These are phyloP conservation scores for Wolfiporia cocos DNA, from an alignment of 1,284 basidiomycete species.

Conservation along the genomic window DNA sequence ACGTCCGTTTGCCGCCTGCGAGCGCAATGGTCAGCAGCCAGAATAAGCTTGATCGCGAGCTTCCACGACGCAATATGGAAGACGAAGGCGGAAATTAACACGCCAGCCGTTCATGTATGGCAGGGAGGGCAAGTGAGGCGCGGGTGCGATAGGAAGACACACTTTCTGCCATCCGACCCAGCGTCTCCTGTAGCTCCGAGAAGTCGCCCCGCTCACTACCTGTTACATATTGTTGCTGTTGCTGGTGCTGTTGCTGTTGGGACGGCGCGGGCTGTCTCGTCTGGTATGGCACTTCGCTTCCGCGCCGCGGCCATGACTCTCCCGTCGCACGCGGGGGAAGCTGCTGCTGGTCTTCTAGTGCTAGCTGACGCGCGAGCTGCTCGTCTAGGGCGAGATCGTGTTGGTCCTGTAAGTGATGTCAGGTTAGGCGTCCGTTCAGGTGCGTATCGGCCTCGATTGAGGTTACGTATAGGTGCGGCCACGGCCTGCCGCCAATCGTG, in stretches of 20 bases:
- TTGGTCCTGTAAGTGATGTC: background rate
- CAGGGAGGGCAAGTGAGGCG: too few species aligned
- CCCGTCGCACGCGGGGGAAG: conserved; percentile 20
- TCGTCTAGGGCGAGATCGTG: conserved; percentile 53
- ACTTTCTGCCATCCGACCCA: conserved; percentile 74
- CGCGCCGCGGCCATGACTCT: conserved; percentile 19
- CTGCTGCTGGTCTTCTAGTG: conserved; percentile 57
- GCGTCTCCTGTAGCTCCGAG: conserved; percentile 64
- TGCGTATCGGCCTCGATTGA: too few species aligned
- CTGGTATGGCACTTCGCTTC: conserved; percentile 19
- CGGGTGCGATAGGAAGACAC: conserved; percentile 27
- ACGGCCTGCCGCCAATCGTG: too few species aligned
- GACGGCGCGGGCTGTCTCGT: conserved; percentile 10
- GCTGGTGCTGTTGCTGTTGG: conserved; percentile 11
- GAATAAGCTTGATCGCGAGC: background rate
- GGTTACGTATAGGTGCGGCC: background rate
- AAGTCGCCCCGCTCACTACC: conserved; percentile 36
- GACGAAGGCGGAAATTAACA: too few species aligned
- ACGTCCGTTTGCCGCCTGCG: conserved; percentile 70
- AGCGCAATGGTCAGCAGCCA: background rate
- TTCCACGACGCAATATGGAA: too few species aligned
- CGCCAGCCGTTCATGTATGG: too few species aligned
- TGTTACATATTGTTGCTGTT: conserved; percentile 11
- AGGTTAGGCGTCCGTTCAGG: too few species aligned
- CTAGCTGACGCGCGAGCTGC: conserved; percentile 62